Evolutionary conservation across 148 eudicot genomes (phyloP), one percentile per base, ranked within the genome.

Genomic region (Agrostemma githago): DNA sequence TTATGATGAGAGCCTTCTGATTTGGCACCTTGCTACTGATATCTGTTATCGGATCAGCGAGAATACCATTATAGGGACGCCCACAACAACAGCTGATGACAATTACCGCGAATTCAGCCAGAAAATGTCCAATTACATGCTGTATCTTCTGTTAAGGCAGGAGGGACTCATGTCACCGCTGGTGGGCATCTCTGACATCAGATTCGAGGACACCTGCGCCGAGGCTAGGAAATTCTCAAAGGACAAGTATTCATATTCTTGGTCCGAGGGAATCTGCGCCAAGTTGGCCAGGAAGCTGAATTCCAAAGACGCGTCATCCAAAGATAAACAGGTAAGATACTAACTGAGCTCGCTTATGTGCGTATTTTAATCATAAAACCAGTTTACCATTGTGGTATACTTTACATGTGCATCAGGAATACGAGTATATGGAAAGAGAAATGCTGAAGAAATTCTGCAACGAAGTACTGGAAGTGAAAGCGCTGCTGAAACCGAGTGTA

Each of bases 51-150:
- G 72, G 43, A 68, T 11, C 2, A 8, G 51, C 20, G 5, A 26
- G 34, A 26, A 26, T 26, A 26, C 34, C 34, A 26, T 26, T 26
- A 0, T 7, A 3, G 8, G 21, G 43, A 40, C 11, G 11, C 54
- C 54, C 7, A 66, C 43, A 0, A 1, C 14, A 16, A 8, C 14
- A 48, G 11, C 53, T 48, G 53, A 48, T 48, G 5, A 48, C 11
- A 48, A 63, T 26, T 14, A 26, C 37, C 9, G 62, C 19, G 4
- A 5, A 4, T 46, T 74, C 15, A 40, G 79, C 9, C 79, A 74
- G 34, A 3, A 62, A 1, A 37, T 86, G 0, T 83, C 86, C 3
- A 78, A 77, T 42, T 83, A 83, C 78, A 83, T 81, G 83, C 0
- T 68, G 12, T 86, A 80, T 65, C 82, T 85, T 21, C 21, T 85